Conservation (phyloP, 1,284 basidiomycete genomes). For the Apiotrichum akiyoshidainum region DNA sequence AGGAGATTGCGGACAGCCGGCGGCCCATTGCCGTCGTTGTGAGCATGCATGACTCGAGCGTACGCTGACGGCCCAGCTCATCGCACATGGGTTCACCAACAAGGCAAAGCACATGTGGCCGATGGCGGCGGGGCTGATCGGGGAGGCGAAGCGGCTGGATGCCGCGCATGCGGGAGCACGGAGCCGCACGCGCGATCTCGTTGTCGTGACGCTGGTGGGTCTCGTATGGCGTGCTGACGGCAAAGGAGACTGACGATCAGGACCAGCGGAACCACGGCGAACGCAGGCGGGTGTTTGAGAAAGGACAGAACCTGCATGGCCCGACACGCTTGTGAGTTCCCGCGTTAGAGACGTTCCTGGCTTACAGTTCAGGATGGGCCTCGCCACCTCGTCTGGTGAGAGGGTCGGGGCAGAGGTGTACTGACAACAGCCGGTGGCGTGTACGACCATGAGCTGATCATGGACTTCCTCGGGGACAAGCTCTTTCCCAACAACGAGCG, state of each 20-base stretch:
- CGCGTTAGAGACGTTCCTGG: too few relatives aligned
- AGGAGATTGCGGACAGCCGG: conserved; percentile 34
- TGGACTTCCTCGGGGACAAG: conserved; percentile 73
- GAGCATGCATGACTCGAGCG: not conserved
- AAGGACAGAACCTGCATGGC: conserved; percentile 64
- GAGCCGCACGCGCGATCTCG: conserved; percentile 32
- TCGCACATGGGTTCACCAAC: conserved; percentile 21
- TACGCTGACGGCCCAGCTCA: conserved; percentile 6
- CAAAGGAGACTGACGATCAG: conserved; percentile 46
- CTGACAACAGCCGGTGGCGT: conserved; percentile 8
- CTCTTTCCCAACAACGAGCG: conserved; percentile 71
- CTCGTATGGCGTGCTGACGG: not conserved
- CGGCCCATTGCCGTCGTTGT: conserved; percentile 35
- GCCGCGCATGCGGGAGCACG: not conserved
- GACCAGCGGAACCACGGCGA: conserved; percentile 75
- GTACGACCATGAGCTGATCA: conserved; percentile 69
- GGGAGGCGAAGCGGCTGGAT: conserved; percentile 23
- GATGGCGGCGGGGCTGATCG: conserved; percentile 39
- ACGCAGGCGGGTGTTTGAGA: conserved; percentile 49
- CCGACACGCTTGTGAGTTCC: conserved; percentile 55
- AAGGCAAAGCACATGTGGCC: conserved; percentile 26
- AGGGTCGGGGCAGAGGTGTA: not conserved
- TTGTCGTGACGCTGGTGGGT: conserved; percentile 47
- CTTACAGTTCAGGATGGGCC: too few relatives aligned
- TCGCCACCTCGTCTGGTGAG: too few relatives aligned